Conservation (phyloP, 805 yeast species). For the Lachancea lanzarotensis region DNA sequence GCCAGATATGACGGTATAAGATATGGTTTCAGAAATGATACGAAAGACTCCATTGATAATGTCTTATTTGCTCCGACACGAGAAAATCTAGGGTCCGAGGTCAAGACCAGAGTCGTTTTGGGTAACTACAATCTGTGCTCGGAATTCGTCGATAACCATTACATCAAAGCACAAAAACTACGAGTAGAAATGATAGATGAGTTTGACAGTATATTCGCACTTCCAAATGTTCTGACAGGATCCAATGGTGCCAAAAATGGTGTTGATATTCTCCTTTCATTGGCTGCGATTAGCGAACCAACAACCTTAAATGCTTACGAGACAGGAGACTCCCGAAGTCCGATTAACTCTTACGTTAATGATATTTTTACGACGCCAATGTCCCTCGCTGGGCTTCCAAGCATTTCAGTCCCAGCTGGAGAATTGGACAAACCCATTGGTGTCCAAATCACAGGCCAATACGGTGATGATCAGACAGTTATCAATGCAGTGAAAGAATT, state of each 20-base stretch:
- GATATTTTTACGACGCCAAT: constrained; percentile 88
- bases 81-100: constrained; percentile 67
- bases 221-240: constrained; percentile 38
- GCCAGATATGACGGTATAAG: constrained; percentile 87
- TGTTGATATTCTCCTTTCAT: constrained; percentile 66
- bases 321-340: constrained; percentile 33
- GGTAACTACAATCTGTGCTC: constrained; percentile 86
- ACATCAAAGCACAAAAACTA: constrained; percentile 63
- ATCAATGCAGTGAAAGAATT: constrained; percentile 35
- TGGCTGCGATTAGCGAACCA: constrained; percentile 59
- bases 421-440: constrained; percentile 41
- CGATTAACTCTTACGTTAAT: constrained; percentile 62
- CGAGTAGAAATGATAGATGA: constrained; percentile 57
- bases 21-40: constrained; percentile 54
- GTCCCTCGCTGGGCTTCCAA: constrained; percentile 86
- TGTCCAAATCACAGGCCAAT: constrained; percentile 79
- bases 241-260: constrained; percentile 27
- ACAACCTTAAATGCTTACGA: constrained; percentile 45
- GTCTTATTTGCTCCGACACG: constrained; percentile 56
- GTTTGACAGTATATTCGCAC: constrained; percentile 55
- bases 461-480: constrained; percentile 67
- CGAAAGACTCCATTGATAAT: constrained; percentile 31
- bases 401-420: constrained; percentile 64
- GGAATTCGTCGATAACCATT: constrained; percentile 63
- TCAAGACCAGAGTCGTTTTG: constrained; percentile 69